These are phyloP conservation scores for Protostelium mycophagum DNA, from an alignment of 78 protist genomes.

Conservation along the genomic window DNA sequence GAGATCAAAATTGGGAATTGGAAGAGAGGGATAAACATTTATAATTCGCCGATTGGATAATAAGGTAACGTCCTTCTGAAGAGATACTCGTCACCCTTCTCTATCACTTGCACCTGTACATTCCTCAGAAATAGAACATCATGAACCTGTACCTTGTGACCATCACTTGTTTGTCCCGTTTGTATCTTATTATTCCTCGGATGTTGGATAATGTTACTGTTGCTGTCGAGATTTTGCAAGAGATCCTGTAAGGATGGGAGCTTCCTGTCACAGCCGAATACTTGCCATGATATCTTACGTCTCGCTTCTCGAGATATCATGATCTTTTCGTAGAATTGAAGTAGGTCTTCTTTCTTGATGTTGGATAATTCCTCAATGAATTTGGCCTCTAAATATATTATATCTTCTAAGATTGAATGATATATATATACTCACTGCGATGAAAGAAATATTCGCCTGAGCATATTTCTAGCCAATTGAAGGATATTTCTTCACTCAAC, in stretches of 20 bases:
- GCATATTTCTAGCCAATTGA: background rate
- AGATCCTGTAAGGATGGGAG: background rate
- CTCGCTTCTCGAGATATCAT: background rate
- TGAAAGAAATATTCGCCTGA: background rate
- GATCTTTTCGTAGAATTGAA: background rate
- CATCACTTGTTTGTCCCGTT: background rate
- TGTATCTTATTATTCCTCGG: background rate
- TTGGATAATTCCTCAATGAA: background rate
- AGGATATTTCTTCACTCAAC: background rate
- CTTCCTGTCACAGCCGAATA: background rate
- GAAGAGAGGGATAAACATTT: too few species aligned
- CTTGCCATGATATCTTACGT: background rate
- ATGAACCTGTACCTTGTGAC: background rate
- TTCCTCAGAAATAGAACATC: background rate
- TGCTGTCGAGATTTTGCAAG: background rate
- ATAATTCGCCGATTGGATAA: background rate
- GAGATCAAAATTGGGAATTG: too few species aligned
- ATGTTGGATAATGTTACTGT: background rate
- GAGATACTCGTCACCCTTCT: background rate
- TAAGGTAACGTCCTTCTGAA: background rate
- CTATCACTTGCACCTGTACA: background rate
- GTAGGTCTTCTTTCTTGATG: background rate
- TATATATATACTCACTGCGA: background rate
- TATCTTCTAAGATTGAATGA: too few species aligned
- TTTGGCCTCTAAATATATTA: background rate